phyloP scores from a whole-genome alignment of 2,329 filamentous ascomycete species.

The Dactylonectria macrodidyma region DNA sequence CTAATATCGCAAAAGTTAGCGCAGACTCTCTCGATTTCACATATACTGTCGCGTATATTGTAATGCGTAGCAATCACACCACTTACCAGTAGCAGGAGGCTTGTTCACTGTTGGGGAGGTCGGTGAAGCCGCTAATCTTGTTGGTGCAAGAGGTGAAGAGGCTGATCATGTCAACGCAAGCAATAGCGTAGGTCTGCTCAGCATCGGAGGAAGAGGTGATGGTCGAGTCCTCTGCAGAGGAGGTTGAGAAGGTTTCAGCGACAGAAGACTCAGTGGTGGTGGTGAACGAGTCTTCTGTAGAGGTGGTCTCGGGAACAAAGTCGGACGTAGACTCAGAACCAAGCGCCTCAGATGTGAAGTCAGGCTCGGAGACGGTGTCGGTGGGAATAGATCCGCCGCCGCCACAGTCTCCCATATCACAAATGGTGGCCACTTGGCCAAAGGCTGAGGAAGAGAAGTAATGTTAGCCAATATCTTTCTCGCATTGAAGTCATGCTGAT shows the following conservation, averaged over 20 bases:
- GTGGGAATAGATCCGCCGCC: slow-evolving; percentile 2
- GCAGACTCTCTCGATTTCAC: background rate
- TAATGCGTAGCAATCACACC: background rate
- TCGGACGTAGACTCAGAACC: background rate
- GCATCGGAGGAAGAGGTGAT: slow-evolving; percentile 34
- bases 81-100: slow-evolving; percentile 54
- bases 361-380: background rate
- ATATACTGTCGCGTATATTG: background rate
- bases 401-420: slow-evolving; percentile 33
- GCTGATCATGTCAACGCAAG: slow-evolving; percentile 47
- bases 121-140: slow-evolving; percentile 44
- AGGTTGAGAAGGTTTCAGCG: slow-evolving; percentile 12
- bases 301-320: slow-evolving; percentile 3
- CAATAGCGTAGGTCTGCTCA: slow-evolving; percentile 41
- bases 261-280: slow-evolving; percentile 26
- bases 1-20: slow-evolving; percentile 38
- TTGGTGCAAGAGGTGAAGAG: slow-evolving; percentile 47
- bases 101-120: slow-evolving; percentile 45
- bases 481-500: background rate
- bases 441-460: slow-evolving; percentile 38
- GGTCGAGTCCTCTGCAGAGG: slow-evolving; percentile 21
- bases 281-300: slow-evolving; percentile 1
- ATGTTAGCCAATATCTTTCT: slow-evolving; percentile 29
- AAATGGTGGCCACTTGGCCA: slow-evolving; percentile 45
- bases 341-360: background rate